Evolutionary conservation across 2,329 filamentous ascomycete genomes (phyloP).

Genomic region (Iodosphaeria phyllophila): DNA sequence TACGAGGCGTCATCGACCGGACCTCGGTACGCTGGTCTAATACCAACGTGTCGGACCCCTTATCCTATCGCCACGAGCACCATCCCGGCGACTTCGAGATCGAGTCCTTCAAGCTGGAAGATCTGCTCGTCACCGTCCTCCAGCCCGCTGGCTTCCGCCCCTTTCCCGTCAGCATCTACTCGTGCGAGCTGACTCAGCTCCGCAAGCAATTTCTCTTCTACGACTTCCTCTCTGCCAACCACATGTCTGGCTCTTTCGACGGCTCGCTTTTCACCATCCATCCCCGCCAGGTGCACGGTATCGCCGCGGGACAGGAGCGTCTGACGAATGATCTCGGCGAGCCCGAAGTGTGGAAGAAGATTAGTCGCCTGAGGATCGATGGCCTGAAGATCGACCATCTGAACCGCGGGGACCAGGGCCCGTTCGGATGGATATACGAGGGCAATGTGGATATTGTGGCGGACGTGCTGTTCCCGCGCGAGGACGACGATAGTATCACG

Average conservation of each 20-base stretch:
- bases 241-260: slow-evolving; percentile 90
- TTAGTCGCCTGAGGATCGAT: slow-evolving; percentile 81
- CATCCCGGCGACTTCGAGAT: slow-evolving; percentile 91
- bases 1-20: slow-evolving; percentile 80
- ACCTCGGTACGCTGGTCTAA: slow-evolving; percentile 60
- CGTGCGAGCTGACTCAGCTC: slow-evolving; percentile 79
- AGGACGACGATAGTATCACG: slow-evolving; percentile 71
- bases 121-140: slow-evolving; percentile 78
- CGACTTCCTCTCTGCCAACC: slow-evolving; percentile 86
- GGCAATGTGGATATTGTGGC: slow-evolving; percentile 93
- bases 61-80: slow-evolving; percentile 75
- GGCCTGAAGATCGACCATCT: slow-evolving; percentile 89
- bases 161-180: slow-evolving; percentile 88
- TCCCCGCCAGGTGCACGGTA: slow-evolving; percentile 73
- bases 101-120: slow-evolving; percentile 89
- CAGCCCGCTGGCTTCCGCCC: slow-evolving; percentile 85
- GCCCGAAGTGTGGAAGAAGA: slow-evolving; percentile 77
- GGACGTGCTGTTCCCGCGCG: slow-evolving; percentile 84
- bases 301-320: slow-evolving; percentile 42
- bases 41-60: slow-evolving; percentile 57
- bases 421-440: slow-evolving; percentile 95
- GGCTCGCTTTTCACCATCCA: slow-evolving; percentile 95
- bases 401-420: slow-evolving; percentile 80
- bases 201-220: slow-evolving; percentile 97
- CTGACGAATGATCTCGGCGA: slow-evolving; percentile 41